phyloP scores from a whole-genome alignment of 192 early-diverging fungal species.

The Coemansia furcata region DNA sequence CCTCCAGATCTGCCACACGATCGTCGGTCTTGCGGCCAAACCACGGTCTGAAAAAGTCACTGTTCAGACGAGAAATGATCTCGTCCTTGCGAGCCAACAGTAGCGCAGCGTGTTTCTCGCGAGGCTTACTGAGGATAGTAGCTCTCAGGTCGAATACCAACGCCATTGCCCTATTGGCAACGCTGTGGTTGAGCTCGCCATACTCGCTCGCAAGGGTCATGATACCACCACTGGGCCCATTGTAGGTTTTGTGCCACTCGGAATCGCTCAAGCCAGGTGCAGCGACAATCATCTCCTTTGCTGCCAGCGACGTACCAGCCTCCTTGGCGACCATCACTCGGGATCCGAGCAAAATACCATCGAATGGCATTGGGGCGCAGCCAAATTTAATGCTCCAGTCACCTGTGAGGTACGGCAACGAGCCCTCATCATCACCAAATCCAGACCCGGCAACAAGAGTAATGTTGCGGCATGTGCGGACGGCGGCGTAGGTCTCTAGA shows the following conservation, averaged over 20 bases:
- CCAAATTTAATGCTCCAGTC: conserved; percentile 82
- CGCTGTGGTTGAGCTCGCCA: conserved; percentile 91
- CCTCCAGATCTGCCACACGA: conserved; percentile 73
- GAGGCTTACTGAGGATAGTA: conserved; percentile 77
- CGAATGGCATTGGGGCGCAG: conserved; percentile 92
- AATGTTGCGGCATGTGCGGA: conserved; percentile 78
- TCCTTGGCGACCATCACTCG: conserved; percentile 95
- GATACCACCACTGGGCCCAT: conserved; percentile 73
- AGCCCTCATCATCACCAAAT: conserved; percentile 83
- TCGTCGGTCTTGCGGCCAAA: conserved; percentile 84
- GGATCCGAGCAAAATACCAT: conserved; percentile 93
- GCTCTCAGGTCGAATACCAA: conserved; percentile 82
- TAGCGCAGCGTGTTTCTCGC: conserved; percentile 74
- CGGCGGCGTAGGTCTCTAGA: conserved; percentile 61
- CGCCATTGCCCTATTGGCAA: conserved; percentile 78
- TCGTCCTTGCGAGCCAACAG: conserved; percentile 71
- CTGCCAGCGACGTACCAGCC: conserved; percentile 68
- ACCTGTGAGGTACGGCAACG: conserved; percentile 89
- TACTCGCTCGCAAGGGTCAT: conserved; percentile 86
- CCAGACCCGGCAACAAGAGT: conserved; percentile 88
- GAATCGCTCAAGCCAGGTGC: conserved; percentile 77
- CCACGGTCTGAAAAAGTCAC: conserved; percentile 78
- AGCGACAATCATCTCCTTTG: conserved; percentile 85
- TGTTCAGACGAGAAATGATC: conserved; percentile 86
- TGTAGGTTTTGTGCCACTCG: conserved; percentile 85